These are phyloP conservation scores for Penicillium arizonense DNA, from an alignment of 495 filamentous ascomycete species.

Conservation along the genomic window DNA sequence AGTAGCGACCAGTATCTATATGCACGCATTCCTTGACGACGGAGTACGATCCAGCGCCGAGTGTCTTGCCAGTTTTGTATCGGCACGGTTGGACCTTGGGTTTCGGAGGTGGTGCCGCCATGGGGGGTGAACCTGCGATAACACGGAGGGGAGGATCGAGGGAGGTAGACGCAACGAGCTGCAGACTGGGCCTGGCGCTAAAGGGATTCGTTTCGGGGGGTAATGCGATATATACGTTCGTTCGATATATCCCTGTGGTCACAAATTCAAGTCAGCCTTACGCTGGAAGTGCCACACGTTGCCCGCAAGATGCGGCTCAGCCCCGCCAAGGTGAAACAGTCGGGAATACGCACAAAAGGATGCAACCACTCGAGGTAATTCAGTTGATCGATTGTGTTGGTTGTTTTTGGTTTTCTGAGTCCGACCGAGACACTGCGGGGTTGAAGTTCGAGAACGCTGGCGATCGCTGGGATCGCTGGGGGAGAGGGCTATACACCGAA, in stretches of 20 bases:
- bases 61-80: slow-evolving; percentile 98
- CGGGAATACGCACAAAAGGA: slow-evolving; percentile 9
- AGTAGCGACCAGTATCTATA: slow-evolving; percentile 96
- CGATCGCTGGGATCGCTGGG: background rate
- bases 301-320: slow-evolving; percentile 1
- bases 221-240: background rate
- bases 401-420: background rate
- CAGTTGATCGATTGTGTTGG: background rate
- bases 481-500: background rate
- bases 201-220: background rate
- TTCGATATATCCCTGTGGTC: slow-evolving; percentile 9
- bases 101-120: slow-evolving; percentile 44
- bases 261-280: slow-evolving; percentile 15
- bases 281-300: slow-evolving; percentile 4
- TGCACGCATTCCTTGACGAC: slow-evolving; percentile 99
- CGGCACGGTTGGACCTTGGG: slow-evolving; percentile 76
- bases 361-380: background rate
- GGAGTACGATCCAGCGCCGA: slow-evolving; percentile 94
- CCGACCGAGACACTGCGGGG: slow-evolving; percentile 1
- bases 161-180: background rate
- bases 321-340: slow-evolving; percentile 11
- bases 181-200: background rate
- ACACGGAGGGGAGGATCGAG: background rate
- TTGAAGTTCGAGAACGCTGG: background rate
- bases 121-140: slow-evolving; percentile 9